Percentiles rank a stretch among this genome's conserved stretches.
Conservation (phyloP, 768 basidiomycete genomes). For the Hygrophoropsis aurantiaca region DNA sequence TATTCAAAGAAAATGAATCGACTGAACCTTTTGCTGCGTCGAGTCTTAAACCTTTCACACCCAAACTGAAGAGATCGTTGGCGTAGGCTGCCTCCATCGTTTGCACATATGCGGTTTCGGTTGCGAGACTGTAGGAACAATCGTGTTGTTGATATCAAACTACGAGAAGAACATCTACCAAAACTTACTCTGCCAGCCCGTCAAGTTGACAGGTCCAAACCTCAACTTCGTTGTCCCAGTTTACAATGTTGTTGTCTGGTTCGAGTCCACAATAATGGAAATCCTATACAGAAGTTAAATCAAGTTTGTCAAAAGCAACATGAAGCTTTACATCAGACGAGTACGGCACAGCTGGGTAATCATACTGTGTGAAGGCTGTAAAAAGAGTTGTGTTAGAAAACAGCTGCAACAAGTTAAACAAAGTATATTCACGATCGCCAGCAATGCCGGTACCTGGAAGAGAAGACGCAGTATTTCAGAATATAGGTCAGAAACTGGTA, state of each 20-base stretch:
- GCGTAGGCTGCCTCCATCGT: slow-evolving; percentile 51
- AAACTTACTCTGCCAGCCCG: slow-evolving; percentile 38
- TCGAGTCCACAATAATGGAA: slow-evolving; percentile 68
- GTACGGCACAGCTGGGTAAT: slow-evolving; percentile 15
- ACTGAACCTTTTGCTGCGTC: slow-evolving; percentile 62
- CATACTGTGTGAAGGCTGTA: slow-evolving; percentile 18
- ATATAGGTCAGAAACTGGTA: background rate
- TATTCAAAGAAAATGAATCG: background rate
- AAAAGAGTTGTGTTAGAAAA: background rate
- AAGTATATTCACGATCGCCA: slow-evolving; percentile 9
- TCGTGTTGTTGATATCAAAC: too few species aligned
- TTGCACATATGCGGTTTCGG: slow-evolving; percentile 62
- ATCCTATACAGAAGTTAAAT: slow-evolving; percentile 31
- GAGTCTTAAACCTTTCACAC: slow-evolving; percentile 60
- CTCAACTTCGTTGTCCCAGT: slow-evolving; percentile 52
- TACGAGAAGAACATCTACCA: background rate
- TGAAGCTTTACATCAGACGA: slow-evolving; percentile 4
- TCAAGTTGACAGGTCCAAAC: slow-evolving; percentile 44
- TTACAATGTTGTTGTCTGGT: slow-evolving; percentile 50
- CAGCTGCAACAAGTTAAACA: background rate
- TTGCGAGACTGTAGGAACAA: slow-evolving; percentile 49
- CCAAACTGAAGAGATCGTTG: slow-evolving; percentile 61
- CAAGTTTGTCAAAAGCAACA: background rate
- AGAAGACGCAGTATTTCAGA: background rate
- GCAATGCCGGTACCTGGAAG: slow-evolving; percentile 15